Evolutionary conservation across 345 rosid genomes (phyloP).

Genomic region (Aquilaria yunnanensis): DNA sequence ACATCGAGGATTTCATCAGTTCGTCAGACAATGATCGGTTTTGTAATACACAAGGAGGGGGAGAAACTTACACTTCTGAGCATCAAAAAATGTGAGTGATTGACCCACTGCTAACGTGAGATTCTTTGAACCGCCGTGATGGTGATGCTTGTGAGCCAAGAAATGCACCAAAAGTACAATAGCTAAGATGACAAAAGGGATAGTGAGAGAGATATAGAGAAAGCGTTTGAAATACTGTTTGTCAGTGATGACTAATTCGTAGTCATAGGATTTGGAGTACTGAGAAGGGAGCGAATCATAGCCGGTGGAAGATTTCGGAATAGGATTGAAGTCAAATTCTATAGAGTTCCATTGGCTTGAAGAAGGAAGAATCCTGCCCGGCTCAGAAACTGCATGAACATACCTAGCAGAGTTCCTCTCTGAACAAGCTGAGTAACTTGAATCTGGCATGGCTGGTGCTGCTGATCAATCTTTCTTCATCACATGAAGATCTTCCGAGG

Average conservation of each 20-base stretch:
- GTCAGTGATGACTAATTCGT: constrained; percentile 39
- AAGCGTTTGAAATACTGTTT: constrained; percentile 35
- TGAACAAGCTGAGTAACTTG: constrained; percentile 12
- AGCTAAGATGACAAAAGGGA: constrained; percentile 18
- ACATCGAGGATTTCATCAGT: not conserved
- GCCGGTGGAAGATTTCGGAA: constrained; percentile 19
- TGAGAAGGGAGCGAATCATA: constrained; percentile 39
- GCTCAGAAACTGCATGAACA: constrained; percentile 32
- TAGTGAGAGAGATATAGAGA: constrained; percentile 20
- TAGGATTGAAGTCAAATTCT: constrained; percentile 24
- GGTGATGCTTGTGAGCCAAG: constrained; percentile 31
- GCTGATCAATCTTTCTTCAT: not conserved
- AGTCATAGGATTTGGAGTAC: constrained; percentile 43
- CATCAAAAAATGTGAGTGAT: constrained; percentile 57
- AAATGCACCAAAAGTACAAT: constrained; percentile 25
- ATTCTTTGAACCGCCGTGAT: constrained; percentile 31
- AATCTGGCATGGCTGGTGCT: constrained; percentile 13
- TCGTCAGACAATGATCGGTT: too few species aligned
- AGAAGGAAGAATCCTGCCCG: constrained; percentile 41
- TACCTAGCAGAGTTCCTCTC: constrained; percentile 16
- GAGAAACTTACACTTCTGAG: constrained; percentile 43
- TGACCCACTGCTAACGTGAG: constrained; percentile 47
- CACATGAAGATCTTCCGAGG: too few species aligned
- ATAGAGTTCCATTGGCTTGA: constrained; percentile 41
- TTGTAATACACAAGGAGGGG: not conserved